Base-by-base conservation (phyloP, 2,329 filamentous ascomycete genomes). In the Nakataea oryzae region DNA sequence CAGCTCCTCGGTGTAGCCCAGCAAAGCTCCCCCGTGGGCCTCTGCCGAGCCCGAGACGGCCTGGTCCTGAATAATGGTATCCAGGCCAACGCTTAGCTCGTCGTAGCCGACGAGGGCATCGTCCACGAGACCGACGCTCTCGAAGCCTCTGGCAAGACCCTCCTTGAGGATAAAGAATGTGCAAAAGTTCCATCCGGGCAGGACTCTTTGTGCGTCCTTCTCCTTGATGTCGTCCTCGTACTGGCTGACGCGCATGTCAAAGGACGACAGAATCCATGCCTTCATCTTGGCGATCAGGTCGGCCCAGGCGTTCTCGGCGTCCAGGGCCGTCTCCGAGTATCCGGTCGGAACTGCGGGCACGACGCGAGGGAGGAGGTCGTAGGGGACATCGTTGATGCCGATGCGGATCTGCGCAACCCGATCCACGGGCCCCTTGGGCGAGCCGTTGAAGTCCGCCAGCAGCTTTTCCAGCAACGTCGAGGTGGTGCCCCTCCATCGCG, bases 121-220 rank as follows among this genome's bases (percentile, higher is more conserved):
- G 70, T 99, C 95, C 11, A 97, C 91, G 12, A 99, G 79, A 0
- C 96, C 96, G 3, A 97, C 93, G 71, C 91, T 97, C 73, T 99
- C 96, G 67, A 99, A 96, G 0, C 93, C 96, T 67, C 91, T 84
- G 1, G 95, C 93, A 47, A 99, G 78, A 0, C 95, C 95, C 73
- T 99, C 95, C 70, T 99, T 99, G 11, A 99, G 81, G 21, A 99
- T 93, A 72, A 99, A 99, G 72, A 99, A 99, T 0, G 95, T 99
- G 74, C 95, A 97, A 72, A 99, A 99, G 71, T 99, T 99, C 95
- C 95, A 99, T 0, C 95, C 95, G 0, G 95, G 95, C 24, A 99
- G 76, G 41, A 81, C 87, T 58, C 93, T 84, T 72, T 97, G 93
- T 0, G 88, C 84, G 68, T 97, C 93, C 70, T 93, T 95, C 73